Percentiles rank a stretch among this genome's conserved stretches.
Evolutionary conservation across 2,329 filamentous ascomycete genomes (phyloP).

Genomic region (Colletotrichum sp.): DNA sequence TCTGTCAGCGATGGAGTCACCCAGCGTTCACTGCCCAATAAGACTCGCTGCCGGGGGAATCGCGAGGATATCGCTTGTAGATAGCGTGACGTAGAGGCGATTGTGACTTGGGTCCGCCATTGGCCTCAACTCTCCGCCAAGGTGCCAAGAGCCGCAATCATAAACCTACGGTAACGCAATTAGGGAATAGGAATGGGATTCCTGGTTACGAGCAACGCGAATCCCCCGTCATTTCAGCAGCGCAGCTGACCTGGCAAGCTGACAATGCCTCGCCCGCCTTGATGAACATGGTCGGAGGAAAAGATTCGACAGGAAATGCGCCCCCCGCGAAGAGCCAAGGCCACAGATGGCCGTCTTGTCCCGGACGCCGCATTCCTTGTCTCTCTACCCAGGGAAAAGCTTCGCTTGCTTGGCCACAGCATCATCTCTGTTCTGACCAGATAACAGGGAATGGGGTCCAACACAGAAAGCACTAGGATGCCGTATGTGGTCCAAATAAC

Average conservation of each 20-base stretch:
- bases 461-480: background rate
- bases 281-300: background rate
- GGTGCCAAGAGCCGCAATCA: conserved; percentile 6
- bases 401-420: conserved; percentile 11
- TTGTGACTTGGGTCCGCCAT: background rate
- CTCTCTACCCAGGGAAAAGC: background rate
- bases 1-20: background rate
- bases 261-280: background rate
- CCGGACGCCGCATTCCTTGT: conserved; percentile 12
- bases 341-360: background rate
- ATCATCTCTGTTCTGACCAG: background rate
- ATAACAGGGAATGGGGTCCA: background rate
- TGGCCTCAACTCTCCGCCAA: conserved; percentile 9
- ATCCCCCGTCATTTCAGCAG: background rate
- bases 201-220: background rate
- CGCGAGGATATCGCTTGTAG: background rate
- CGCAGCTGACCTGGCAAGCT: background rate
- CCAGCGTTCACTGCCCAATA: background rate
- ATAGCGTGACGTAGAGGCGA: background rate
- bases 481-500: conserved; percentile 3
- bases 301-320: background rate
- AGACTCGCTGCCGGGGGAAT: background rate
- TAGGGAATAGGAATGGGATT: background rate
- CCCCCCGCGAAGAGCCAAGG: background rate
- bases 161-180: conserved; percentile 15